Conservation (phyloP, 106 monocot species). For the Dioscorea dumetorum region DNA sequence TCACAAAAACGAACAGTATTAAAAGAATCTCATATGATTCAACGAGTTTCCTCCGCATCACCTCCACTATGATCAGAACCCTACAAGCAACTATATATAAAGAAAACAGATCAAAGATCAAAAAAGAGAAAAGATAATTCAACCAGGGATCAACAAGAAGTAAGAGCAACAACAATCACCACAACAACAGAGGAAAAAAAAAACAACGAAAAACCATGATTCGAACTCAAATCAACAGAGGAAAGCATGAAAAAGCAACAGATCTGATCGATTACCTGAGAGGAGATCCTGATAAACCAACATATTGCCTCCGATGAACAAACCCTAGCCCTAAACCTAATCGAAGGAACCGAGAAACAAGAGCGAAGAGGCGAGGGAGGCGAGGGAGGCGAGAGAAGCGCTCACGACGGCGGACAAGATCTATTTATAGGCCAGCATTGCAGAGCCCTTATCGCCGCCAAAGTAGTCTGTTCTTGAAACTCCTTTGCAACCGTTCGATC, state of each 20-base stretch:
- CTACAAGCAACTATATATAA: no score
- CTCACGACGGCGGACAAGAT: not conserved
- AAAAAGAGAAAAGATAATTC: not conserved
- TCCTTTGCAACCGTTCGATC: slow-evolving; percentile 2
- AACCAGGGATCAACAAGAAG: not conserved
- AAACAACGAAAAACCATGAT: not conserved
- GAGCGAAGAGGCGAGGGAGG: not conserved
- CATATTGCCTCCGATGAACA: slow-evolving; percentile 27
- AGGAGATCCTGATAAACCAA: slow-evolving; percentile 73
- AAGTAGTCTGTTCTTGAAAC: not conserved
- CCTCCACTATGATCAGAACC: no score
- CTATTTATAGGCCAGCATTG: slow-evolving; percentile 5
- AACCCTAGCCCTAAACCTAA: slow-evolving; percentile 15
- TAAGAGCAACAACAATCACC: not conserved
- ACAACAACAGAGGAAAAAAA: not conserved
- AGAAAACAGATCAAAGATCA: not conserved
- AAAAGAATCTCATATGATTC: no score
- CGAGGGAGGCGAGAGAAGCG: not conserved
- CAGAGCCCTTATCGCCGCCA: not conserved
- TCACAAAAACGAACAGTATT: no score
- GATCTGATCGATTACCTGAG: slow-evolving; percentile 31
- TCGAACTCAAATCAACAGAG: not conserved
- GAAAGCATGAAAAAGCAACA: not conserved
- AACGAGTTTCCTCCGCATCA: no score
- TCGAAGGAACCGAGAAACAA: not conserved